phyloP scores from a whole-genome alignment of 495 filamentous ascomycete genomes.

The Lineolata rhizophorae region DNA sequence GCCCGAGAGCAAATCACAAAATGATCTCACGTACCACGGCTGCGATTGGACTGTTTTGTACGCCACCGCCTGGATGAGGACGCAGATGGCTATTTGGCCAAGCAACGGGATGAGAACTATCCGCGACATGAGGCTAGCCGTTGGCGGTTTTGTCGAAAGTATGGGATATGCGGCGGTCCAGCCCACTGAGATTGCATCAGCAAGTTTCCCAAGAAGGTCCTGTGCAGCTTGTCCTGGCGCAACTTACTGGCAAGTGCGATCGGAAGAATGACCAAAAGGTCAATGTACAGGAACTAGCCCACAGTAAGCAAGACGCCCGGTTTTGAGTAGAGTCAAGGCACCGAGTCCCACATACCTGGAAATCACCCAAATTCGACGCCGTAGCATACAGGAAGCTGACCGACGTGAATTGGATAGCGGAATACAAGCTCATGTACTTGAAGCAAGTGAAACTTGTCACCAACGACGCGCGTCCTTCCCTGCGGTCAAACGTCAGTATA shows the following conservation, averaged over 20 bases:
- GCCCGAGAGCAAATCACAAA: slow-evolving; percentile 2
- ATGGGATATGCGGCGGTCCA: slow-evolving; percentile 71
- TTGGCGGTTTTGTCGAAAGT: slow-evolving; percentile 68
- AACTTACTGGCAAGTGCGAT: slow-evolving; percentile 65
- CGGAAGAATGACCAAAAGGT: slow-evolving; percentile 76
- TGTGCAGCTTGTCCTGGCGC: too few species aligned
- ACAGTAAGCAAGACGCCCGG: too few species aligned
- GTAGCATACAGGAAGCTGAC: slow-evolving; percentile 95
- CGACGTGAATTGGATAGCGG: slow-evolving; percentile 95
- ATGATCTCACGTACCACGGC: slow-evolving; percentile 60
- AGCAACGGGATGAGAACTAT: slow-evolving; percentile 82
- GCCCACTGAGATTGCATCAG: slow-evolving; percentile 45
- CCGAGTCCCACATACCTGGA: too few species aligned
- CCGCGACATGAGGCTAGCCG: slow-evolving; percentile 76
- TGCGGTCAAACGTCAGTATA: too few species aligned
- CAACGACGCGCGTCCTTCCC: slow-evolving; percentile 80
- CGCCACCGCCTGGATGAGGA: slow-evolving; percentile 51
- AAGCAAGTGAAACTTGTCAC: slow-evolving; percentile 99
- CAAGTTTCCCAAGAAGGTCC: too few species aligned
- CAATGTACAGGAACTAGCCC: slow-evolving; percentile 94
- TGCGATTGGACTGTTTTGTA: slow-evolving; percentile 53
- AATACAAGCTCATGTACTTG: slow-evolving; percentile 99
- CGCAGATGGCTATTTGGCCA: slow-evolving; percentile 67
- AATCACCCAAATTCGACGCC: slow-evolving; percentile 90
- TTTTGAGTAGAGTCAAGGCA: too few species aligned